Percentiles rank a stretch among this genome's conserved stretches.
These are phyloP conservation scores for Claviceps sp. DNA, from an alignment of 2,329 filamentous ascomycete species.

Conservation along the genomic window DNA sequence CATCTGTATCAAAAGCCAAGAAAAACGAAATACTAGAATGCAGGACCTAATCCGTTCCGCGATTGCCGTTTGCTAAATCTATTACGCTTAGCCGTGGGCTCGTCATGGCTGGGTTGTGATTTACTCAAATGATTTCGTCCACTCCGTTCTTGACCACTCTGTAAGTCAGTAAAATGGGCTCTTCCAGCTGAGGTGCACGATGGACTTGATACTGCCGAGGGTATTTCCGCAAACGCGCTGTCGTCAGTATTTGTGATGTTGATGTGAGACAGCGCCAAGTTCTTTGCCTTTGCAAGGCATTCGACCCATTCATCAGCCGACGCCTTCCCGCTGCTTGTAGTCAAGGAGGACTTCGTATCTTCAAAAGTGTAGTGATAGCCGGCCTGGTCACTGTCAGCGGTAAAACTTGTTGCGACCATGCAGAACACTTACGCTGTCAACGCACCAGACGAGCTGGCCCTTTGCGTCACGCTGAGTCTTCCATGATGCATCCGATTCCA, in stretches of 20 bases:
- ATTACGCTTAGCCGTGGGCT: constrained; percentile 40
- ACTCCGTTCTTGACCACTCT: constrained; percentile 35
- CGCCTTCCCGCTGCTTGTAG: constrained; percentile 46
- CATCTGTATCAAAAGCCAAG: not conserved
- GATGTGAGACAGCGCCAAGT: constrained; percentile 66
- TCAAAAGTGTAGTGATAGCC: constrained; percentile 91
- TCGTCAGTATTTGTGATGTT: constrained; percentile 53
- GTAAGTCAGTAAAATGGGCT: constrained; percentile 38
- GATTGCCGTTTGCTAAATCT: constrained; percentile 86
- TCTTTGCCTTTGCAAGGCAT: constrained; percentile 70
- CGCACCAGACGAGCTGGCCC: constrained; percentile 74
- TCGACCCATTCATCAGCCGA: constrained; percentile 88
- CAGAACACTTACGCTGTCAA: constrained; percentile 68
- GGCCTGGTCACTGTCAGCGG: constrained; percentile 40
- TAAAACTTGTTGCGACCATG: not conserved
- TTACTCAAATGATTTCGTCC: constrained; percentile 46
- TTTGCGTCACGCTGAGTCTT: constrained; percentile 73
- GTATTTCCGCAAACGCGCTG: constrained; percentile 52
- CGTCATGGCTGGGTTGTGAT: constrained; percentile 42
- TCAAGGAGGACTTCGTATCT: constrained; percentile 60
- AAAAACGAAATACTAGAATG: constrained; percentile 43
- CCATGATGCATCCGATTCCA: constrained; percentile 64
- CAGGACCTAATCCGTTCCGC: constrained; percentile 83
- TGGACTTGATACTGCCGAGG: constrained; percentile 62
- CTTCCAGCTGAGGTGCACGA: constrained; percentile 55